Conservation (phyloP, 176 grass and related monocot species). For the Urochloa ruziziensis region DNA sequence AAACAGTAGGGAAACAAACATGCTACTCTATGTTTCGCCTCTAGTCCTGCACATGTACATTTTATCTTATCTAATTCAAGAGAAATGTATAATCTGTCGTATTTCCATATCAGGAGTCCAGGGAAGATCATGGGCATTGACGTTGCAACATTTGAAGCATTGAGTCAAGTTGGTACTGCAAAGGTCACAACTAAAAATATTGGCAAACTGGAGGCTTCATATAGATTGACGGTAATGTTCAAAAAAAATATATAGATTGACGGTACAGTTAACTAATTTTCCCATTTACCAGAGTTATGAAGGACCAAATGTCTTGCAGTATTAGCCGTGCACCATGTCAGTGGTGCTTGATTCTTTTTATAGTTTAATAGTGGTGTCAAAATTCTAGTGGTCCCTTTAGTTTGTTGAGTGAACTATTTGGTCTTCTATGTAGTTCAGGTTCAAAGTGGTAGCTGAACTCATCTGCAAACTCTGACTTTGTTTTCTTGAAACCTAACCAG, state of each 20-base stretch:
- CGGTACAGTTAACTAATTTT: neutral
- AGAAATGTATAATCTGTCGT: neutral
- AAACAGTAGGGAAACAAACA: neutral
- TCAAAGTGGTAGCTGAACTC: neutral
- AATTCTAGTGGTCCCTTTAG: neutral
- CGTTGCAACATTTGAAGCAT: conserved; percentile 72
- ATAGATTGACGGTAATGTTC: conserved; percentile 79
- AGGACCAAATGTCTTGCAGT: neutral
- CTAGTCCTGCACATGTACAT: neutral
- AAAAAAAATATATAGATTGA: neutral
- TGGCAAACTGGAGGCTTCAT: conserved; percentile 84
- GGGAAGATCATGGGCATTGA: conserved; percentile 67
- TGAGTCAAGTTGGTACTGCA: conserved; percentile 78
- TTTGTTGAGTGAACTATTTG: neutral
- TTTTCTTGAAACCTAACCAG: conserved; percentile 14
- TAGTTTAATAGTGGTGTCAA: neutral
- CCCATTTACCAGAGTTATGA: neutral
- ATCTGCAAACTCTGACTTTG: neutral
- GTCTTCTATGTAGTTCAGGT: neutral
- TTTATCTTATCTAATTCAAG: neutral
- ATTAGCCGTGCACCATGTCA: neutral
- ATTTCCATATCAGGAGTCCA: conserved; percentile 69
- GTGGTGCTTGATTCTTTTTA: neutral
- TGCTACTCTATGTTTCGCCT: neutral
- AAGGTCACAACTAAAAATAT: conserved; percentile 65